Base-by-base conservation (phyloP, 352 stramenopile species). In the Globisporangium mamillatum region DNA sequence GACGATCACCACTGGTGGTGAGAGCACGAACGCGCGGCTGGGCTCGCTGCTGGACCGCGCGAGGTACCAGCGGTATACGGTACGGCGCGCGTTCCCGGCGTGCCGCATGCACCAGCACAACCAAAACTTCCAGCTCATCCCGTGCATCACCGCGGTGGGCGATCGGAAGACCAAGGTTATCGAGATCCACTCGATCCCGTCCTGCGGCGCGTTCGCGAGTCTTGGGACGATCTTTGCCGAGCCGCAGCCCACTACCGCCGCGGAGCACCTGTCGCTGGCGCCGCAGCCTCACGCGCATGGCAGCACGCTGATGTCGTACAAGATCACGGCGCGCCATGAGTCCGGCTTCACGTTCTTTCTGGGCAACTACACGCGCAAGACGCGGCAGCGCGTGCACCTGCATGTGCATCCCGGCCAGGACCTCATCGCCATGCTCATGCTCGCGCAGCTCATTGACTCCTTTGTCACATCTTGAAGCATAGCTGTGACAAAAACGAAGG, bases 261-360 rank as follows among this genome's bases (percentile, higher is more conserved):
- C 53, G 63, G 36, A 44, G 10, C 38, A 24, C 6, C 29, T 54
- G 16, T 54, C 44, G 22, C n/a, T 34, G 24, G 12, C 38, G n/a
- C 29, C 24, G 61, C 61, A 66, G 8, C 46, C 57, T 16, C 44
- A 25, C 29, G 25, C 18, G 44, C 44, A 29, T 25, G 18, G 12
- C 53, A 66, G 12, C 50, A 62, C 41, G 29, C 58, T 70, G 24
- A 53, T 65, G 48, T 64, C 64, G 24, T 72, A 72, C 70, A 59
- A 67, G 62, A 53, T 75, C 29, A 72, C 66, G 16, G 66, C 70
- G 24, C 22, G 41, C 27, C 57, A 71, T 50, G 70, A 72, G 5
- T 69, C 50, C 18, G 66, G 70, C 14, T 75, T 75, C 44, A 75
- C 65, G 41, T 71, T 75, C 60, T 75, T 75, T 36, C n/a, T 75